Conservation (phyloP, 2,329 filamentous ascomycete genomes). For the Penicillium sp. region DNA sequence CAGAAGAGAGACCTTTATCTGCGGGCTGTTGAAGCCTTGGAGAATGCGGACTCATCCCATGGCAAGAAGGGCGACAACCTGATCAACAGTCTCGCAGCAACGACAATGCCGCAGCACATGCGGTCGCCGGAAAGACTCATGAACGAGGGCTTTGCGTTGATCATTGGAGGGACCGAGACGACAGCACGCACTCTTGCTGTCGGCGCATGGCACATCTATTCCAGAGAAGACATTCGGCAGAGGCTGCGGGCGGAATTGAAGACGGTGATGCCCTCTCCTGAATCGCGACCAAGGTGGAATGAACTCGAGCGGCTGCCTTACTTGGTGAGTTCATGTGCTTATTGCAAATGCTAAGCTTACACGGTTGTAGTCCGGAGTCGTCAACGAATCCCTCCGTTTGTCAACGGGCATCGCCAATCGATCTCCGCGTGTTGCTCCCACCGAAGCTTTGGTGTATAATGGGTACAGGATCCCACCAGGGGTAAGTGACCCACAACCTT, state of each 20-base stretch:
- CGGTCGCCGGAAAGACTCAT: constrained; percentile 34
- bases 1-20: constrained; percentile 24
- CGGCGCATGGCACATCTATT: constrained; percentile 4
- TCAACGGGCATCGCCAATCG: constrained; percentile 39
- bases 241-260: constrained; percentile 5
- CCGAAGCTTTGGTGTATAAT: constrained; percentile 36
- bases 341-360: neutral
- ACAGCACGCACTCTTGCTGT: constrained; percentile 11
- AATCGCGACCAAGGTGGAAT: constrained; percentile 1
- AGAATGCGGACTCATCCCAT: neutral
- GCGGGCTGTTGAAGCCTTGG: constrained; percentile 13
- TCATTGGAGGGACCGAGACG: constrained; percentile 13
- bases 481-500: constrained; percentile 21
- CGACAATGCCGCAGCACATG: constrained; percentile 26
- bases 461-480: constrained; percentile 37
- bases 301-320: constrained; percentile 16
- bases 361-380: neutral
- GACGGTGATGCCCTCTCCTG: constrained; percentile 9
- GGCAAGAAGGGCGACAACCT: constrained; percentile 13
- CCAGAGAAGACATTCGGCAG: constrained; percentile 34
- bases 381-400: constrained; percentile 43
- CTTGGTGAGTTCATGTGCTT: constrained; percentile 7
- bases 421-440: constrained; percentile 33
- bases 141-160: constrained; percentile 16
- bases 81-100: constrained; percentile 22